Percentiles rank a stretch among this genome's conserved stretches.
These are phyloP conservation scores for Solanum chacoense DNA, from an alignment of 305 asterid species.

Conservation along the genomic window DNA sequence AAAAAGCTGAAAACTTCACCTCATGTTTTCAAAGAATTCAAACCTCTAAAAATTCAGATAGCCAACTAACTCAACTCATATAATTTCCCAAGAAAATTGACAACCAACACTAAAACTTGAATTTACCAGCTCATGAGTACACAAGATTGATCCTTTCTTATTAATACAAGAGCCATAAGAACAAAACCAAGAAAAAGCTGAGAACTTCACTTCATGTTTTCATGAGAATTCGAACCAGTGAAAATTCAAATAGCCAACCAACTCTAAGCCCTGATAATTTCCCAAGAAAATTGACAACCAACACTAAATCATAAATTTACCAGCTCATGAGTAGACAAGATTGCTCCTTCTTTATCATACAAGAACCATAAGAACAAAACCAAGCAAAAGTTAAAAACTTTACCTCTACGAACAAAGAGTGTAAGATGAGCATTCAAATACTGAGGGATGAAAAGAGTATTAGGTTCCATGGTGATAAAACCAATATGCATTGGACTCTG, in stretches of 20 bases:
- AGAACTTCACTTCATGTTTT: constrained; percentile 21
- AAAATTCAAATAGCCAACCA: background rate
- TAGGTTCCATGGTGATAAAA: constrained; percentile 74
- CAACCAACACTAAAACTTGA: background rate
- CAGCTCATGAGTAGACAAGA: background rate
- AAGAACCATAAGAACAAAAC: background rate
- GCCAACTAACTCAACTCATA: background rate
- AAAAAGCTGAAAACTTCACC: constrained; percentile 14
- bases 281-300: background rate
- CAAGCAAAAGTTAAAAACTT: background rate
- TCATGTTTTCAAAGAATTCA: background rate
- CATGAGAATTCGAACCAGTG: background rate
- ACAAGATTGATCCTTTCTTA: background rate
- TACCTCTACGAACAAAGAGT: constrained; percentile 64
- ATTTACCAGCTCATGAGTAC: background rate
- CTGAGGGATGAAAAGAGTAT: constrained; percentile 65
- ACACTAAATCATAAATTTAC: background rate
- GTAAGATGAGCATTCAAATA: constrained; percentile 63
- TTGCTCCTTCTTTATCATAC: background rate
- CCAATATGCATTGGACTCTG: constrained; percentile 49
- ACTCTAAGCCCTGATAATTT: background rate
- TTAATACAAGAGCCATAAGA: background rate
- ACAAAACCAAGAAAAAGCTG: background rate
- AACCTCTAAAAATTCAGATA: background rate
- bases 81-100: background rate